Conservation (phyloP, 495 filamentous ascomycete species). For the Penicillium lividum region DNA sequence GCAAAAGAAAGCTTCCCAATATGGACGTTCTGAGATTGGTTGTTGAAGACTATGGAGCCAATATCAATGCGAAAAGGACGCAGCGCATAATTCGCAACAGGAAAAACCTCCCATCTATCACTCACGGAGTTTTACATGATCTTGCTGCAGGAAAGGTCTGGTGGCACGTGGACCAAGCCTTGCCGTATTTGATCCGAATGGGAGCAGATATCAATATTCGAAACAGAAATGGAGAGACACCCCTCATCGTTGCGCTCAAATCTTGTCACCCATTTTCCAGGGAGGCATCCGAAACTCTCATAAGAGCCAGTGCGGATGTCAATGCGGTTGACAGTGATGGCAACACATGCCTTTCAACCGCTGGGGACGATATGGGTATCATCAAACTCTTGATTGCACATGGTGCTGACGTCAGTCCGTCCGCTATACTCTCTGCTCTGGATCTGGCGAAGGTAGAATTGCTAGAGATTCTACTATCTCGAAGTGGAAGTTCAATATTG, state of each 20-base stretch:
- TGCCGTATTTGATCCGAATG: slow-evolving; percentile 22
- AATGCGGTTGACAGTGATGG: slow-evolving; percentile 20
- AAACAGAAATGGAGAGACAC: slow-evolving; percentile 13
- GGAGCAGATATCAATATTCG: slow-evolving; percentile 20
- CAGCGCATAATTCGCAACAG: not conserved
- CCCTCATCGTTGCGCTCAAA: slow-evolving; percentile 14
- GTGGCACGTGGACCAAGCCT: slow-evolving; percentile 22
- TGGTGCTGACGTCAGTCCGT: slow-evolving; percentile 10
- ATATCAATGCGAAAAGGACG: slow-evolving; percentile 7
- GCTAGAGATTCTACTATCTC: slow-evolving; percentile 16
- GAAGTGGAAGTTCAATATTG: slow-evolving; percentile 2
- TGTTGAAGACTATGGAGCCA: slow-evolving; percentile 17
- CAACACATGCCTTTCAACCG: slow-evolving; percentile 21
- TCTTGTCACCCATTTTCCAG: slow-evolving; percentile 11
- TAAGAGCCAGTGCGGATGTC: slow-evolving; percentile 30
- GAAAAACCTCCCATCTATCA: not conserved
- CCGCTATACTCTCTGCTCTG: slow-evolving; percentile 17
- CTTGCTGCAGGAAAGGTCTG: slow-evolving; percentile 16
- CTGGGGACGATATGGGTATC: slow-evolving; percentile 13
- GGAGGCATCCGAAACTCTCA: slow-evolving; percentile 19
- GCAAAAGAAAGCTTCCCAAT: slow-evolving; percentile 17
- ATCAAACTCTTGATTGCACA: slow-evolving; percentile 16
- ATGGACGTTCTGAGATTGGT: slow-evolving; percentile 17
- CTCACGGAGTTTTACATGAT: slow-evolving; percentile 13
- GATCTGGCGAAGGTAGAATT: slow-evolving; percentile 10